Evolutionary conservation across 1,284 basidiomycete genomes (phyloP).

Genomic region (Schizophyllum amplum): DNA sequence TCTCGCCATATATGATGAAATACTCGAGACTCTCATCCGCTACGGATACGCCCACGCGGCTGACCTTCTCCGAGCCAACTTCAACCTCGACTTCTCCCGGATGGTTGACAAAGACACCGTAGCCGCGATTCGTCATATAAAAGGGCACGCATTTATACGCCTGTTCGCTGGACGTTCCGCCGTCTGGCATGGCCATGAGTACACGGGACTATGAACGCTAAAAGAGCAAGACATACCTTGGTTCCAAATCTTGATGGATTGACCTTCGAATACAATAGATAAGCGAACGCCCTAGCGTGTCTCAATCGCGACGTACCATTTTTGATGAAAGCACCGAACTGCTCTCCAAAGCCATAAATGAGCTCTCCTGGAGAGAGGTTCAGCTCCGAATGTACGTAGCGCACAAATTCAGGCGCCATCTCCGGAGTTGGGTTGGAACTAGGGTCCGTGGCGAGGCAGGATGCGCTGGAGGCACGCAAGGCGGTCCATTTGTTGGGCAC

Average conservation of each 20-base stretch:
- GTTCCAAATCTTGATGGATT: neutral
- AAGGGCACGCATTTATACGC: conserved; percentile 73
- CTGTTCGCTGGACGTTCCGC: conserved; percentile 64
- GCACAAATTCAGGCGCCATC: too few species aligned
- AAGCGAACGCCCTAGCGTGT: neutral
- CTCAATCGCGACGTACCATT: conserved; percentile 40
- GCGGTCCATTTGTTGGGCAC: too few species aligned
- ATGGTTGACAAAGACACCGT: conserved; percentile 71
- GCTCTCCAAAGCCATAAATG: conserved; percentile 66
- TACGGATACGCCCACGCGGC: conserved; percentile 61
- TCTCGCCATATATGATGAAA: conserved; percentile 61
- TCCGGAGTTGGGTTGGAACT: too few species aligned
- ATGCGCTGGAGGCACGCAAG: too few species aligned
- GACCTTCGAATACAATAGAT: too few species aligned
- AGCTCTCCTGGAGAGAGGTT: conserved; percentile 63
- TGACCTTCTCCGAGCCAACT: conserved; percentile 67
- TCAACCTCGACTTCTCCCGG: conserved; percentile 73
- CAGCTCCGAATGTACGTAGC: too few species aligned
- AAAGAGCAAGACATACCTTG: neutral
- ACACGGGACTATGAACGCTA: neutral
- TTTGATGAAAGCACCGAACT: conserved; percentile 69
- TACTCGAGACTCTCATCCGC: conserved; percentile 58
- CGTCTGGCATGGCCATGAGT: conserved; percentile 27
- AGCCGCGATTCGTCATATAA: conserved; percentile 61
- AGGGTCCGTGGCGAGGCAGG: too few species aligned